Conservation (phyloP, 2,329 filamentous ascomycete species). For the Aspergillus pseudoviridinutans region DNA sequence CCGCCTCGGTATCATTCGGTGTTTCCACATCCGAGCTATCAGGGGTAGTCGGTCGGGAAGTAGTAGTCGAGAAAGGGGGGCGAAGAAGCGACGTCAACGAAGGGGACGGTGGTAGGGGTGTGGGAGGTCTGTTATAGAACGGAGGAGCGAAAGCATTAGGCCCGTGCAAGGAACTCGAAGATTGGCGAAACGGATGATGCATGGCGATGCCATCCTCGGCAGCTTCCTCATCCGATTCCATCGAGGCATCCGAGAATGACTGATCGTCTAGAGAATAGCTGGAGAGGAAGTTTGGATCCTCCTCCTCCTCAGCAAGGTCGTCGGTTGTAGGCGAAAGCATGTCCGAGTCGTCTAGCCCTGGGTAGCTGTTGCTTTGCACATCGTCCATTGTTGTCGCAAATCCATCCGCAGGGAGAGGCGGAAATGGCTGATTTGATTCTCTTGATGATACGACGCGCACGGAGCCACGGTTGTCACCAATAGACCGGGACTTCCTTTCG, state of each 20-base stretch:
- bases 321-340: constrained; percentile 26
- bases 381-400: constrained; percentile 12
- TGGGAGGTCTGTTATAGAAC: constrained; percentile 97
- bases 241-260: constrained; percentile 32
- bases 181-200: constrained; percentile 39
- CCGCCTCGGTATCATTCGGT: constrained; percentile 56
- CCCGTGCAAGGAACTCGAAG: constrained; percentile 38
- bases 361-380: constrained; percentile 12
- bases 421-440: constrained; percentile 33
- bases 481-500: not conserved
- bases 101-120: constrained; percentile 85
- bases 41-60: constrained; percentile 87
- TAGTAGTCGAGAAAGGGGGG: constrained; percentile 59
- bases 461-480: constrained; percentile 4
- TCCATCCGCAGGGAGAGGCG: constrained; percentile 26
- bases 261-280: constrained; percentile 42
- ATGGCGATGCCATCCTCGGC: constrained; percentile 28
- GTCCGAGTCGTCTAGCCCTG: constrained; percentile 26
- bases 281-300: constrained; percentile 44
- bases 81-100: constrained; percentile 88
- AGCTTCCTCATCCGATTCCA: constrained; percentile 30
- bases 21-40: constrained; percentile 85
- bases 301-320: constrained; percentile 31
- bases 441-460: constrained; percentile 10
- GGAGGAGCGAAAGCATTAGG: constrained; percentile 65